Base-by-base conservation (phyloP, 768 basidiomycete species). In the Cystofilobasidium macerans region DNA sequence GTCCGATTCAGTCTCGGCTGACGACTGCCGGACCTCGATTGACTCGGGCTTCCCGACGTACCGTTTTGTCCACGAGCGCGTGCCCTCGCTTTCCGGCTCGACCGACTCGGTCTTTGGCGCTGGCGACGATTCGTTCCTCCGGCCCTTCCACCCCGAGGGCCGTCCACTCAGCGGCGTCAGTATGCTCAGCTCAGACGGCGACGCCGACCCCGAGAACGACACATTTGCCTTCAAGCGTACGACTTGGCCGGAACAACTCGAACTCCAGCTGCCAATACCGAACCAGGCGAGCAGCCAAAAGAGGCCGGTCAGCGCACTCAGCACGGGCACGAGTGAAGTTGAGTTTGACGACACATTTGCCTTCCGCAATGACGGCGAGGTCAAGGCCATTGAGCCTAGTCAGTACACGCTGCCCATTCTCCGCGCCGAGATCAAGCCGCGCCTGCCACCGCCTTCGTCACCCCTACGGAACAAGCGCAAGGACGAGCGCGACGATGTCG, bases 11-110 rank as follows among this genome's bases (percentile, higher is more conserved):
- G 26, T 51, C 3, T 38, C 40, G 33, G 51, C n/a, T 3, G 48
- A 63, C 48, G 48, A 63, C 35, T 56, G 62, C 48, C 62, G 51
- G 28, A 63, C 62, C 13, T 63, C 62, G 35, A 42, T 40, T 24
- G 62, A 63, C 12, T 47, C 43, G 38, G 60, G 32, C 43, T 45
- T 43, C 24, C 36, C 62, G 28, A 30, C 26, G 36, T 63, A 28
- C 36, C 38, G 53, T 28, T 24, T 40, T 18, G 62, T 63, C 51
- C 33, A 51, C 38, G 62, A 54, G 24, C 48, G 53, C 4, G 36
- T 30, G 38, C 53, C 51, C 12, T 36, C 48, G 18, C 30, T 54
- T 16, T 24, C 54, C 38, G 48, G 56, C 8, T 63, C 51, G 33
- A 38, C 62, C 48, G 40, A 35, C 24, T 35, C 48, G 5, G 51